phyloP scores from a whole-genome alignment of 345 rosid genomes.

The Viola odorata region DNA sequence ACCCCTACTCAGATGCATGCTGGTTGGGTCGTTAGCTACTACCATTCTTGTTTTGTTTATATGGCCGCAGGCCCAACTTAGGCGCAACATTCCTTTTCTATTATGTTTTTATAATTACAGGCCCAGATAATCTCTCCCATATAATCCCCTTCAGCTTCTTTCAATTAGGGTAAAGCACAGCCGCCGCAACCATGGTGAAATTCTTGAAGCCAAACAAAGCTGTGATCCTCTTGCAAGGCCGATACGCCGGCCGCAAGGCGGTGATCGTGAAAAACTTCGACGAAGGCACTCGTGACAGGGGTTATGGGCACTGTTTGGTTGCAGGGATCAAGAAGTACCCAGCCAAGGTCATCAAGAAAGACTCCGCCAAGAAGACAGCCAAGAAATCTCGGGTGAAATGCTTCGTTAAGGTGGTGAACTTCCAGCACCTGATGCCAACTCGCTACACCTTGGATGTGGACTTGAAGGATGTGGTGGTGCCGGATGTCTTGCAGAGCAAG shows the following conservation, averaged over 20 bases:
- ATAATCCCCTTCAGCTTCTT: too few species aligned
- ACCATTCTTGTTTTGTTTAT: too few species aligned
- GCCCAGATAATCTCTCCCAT: too few species aligned
- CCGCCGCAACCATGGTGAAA: too few species aligned
- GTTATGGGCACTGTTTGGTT: slow-evolving; percentile 2
- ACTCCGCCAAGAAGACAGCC: slow-evolving; percentile 23
- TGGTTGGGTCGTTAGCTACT: too few species aligned
- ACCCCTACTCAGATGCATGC: too few species aligned
- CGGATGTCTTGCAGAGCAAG: slow-evolving; percentile 7
- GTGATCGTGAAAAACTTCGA: slow-evolving; percentile 1
- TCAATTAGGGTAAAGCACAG: too few species aligned
- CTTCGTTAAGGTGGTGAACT: slow-evolving; percentile 24
- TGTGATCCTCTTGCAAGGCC: neutral
- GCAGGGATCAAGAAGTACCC: slow-evolving; percentile 7
- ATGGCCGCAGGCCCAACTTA: too few species aligned
- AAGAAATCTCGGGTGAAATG: slow-evolving; percentile 25
- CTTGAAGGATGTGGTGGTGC: slow-evolving; percentile 13
- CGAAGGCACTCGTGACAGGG: neutral
- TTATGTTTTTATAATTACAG: too few species aligned
- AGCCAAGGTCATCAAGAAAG: slow-evolving; percentile 13
- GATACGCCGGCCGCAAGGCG: neutral
- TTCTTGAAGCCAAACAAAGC: slow-evolving; percentile 1
- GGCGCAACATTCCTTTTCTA: too few species aligned
- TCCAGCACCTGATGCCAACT: slow-evolving; percentile 22
- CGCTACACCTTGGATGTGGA: slow-evolving; percentile 24